Conservation (phyloP, 2,329 filamentous ascomycete species). For the Grosmannia clavigera region DNA sequence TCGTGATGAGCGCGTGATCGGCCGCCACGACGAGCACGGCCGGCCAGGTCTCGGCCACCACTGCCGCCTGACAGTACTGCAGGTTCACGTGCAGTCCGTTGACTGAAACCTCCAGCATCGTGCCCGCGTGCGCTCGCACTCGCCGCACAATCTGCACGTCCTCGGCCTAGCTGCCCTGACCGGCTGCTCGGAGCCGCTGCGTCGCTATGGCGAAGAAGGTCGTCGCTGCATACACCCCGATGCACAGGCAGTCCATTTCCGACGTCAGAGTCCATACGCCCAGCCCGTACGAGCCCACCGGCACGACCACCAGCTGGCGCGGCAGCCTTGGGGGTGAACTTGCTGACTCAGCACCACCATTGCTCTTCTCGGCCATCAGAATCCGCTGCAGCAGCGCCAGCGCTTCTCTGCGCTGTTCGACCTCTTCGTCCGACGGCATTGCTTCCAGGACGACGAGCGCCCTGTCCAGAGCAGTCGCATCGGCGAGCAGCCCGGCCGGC, state of each 20-base stretch:
- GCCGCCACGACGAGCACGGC: conserved; percentile 32
- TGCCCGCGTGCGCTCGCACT: conserved; percentile 45
- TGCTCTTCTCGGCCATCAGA: neutral
- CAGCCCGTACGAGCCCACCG: conserved; percentile 55
- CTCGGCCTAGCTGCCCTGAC: conserved; percentile 14
- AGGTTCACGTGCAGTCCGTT: conserved; percentile 46
- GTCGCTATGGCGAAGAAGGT: conserved; percentile 49
- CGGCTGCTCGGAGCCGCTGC: conserved; percentile 31
- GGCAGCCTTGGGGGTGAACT: conserved; percentile 11
- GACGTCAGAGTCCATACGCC: conserved; percentile 48
- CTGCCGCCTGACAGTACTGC: conserved; percentile 51
- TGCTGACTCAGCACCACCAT: neutral
- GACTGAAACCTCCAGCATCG: conserved; percentile 53
- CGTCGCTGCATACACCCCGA: conserved; percentile 46
- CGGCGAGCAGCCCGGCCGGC: conserved; percentile 16
- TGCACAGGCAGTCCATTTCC: conserved; percentile 53
- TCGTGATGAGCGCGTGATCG: conserved; percentile 39
- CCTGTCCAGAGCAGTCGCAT: conserved; percentile 22
- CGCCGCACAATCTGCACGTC: conserved; percentile 39
- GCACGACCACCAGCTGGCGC: conserved; percentile 36
- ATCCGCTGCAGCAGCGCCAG: conserved; percentile 11
- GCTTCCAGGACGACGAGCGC: conserved; percentile 25
- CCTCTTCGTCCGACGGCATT: conserved; percentile 36
- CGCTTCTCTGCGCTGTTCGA: conserved; percentile 4
- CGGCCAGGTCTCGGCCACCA: conserved; percentile 41